phyloP scores from a whole-genome alignment of 192 early-diverging fungal genomes.

The Cetraspora pellucida region DNA sequence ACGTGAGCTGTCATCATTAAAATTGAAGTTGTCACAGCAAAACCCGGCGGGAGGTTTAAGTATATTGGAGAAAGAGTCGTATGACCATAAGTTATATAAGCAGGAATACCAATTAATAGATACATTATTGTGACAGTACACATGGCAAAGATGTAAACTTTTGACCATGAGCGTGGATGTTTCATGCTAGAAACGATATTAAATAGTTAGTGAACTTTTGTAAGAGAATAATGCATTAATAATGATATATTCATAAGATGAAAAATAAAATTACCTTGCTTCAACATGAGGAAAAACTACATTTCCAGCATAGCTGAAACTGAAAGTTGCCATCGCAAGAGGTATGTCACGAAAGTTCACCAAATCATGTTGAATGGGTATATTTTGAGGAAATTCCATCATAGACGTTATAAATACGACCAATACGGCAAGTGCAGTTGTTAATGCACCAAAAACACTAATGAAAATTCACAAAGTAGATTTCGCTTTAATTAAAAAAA shows the following conservation, averaged over 20 bases:
- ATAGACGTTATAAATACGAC: conserved; percentile 57
- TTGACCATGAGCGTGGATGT: conserved; percentile 57
- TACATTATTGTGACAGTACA: conserved; percentile 65
- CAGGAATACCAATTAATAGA: conserved; percentile 59
- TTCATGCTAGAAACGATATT: conserved; percentile 47
- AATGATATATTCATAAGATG: neutral
- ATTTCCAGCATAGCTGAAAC: conserved; percentile 71
- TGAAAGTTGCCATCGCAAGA: conserved; percentile 63
- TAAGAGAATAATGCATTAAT: neutral
- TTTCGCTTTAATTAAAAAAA: neutral
- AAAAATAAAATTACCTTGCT: conserved; percentile 35
- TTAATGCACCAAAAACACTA: conserved; percentile 63
- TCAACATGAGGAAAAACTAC: conserved; percentile 74
- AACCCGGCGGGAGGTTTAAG: conserved; percentile 56
- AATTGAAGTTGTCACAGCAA: conserved; percentile 50
- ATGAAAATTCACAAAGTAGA: neutral
- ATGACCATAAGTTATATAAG: conserved; percentile 66
- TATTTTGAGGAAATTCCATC: conserved; percentile 52
- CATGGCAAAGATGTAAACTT: conserved; percentile 55
- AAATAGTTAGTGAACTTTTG: neutral
- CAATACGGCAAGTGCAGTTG: conserved; percentile 61
- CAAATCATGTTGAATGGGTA: conserved; percentile 41
- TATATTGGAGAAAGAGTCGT: conserved; percentile 60
- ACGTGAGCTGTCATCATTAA: conserved; percentile 69
- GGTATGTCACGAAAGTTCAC: conserved; percentile 59